Conservation (phyloP, 176 grass and related monocot species). For the Thalia dealbata region DNA sequence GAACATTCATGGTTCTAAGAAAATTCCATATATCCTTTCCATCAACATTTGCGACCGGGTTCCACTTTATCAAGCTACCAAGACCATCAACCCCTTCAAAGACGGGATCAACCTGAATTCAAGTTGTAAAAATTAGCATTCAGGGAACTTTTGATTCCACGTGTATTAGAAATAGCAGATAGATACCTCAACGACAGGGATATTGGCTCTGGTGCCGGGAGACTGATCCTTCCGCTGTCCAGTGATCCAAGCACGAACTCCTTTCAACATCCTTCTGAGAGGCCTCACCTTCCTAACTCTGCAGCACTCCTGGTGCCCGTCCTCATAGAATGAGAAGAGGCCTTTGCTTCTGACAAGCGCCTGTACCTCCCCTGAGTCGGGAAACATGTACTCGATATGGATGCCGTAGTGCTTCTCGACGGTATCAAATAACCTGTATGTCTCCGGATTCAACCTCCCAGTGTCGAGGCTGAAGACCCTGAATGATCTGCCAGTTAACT, state of each 20-base stretch:
- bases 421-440: conserved; percentile 66
- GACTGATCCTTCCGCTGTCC: conserved; percentile 93
- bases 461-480: conserved; percentile 95
- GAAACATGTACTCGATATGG: conserved; percentile 94
- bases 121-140: background rate
- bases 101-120: conserved; percentile 40
- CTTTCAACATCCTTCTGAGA: conserved; percentile 50
- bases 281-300: conserved; percentile 84
- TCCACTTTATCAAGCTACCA: conserved; percentile 93
- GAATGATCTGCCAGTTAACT: conserved; percentile 61
- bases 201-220: conserved; percentile 67
- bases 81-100: conserved; percentile 66
- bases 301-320: conserved; percentile 97
- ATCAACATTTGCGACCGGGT: conserved; percentile 71
- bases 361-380: conserved; percentile 72
- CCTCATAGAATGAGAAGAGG: conserved; percentile 97
- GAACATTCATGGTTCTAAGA: conserved; percentile 85
- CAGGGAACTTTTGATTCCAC: background rate
- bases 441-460: conserved; percentile 76
- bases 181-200: conserved; percentile 67
- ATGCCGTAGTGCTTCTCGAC: conserved; percentile 92
- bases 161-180: background rate
- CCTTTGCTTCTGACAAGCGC: conserved; percentile 73
- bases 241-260: conserved; percentile 83
- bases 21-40: conserved; percentile 94